Evolutionary conservation across 148 eudicot genomes (phyloP), one percentile per base, ranked within the genome.

Genomic region (Cornus kousa): DNA sequence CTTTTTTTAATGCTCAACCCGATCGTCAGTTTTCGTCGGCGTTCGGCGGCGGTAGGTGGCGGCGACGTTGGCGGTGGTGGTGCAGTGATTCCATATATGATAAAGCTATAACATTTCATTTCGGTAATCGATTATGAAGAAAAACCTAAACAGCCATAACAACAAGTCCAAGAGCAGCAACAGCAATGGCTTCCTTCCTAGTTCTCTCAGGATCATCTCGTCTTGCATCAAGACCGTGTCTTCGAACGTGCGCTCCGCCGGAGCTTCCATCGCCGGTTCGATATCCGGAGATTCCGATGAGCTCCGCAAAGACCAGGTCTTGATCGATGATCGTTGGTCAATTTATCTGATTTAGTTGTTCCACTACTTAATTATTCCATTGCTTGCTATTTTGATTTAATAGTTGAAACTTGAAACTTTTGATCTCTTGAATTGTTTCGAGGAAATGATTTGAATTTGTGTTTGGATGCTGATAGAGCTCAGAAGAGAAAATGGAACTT

Each of bases 141-240:
- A 62, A 67, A 69, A 50, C 75, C 81, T 6, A 55, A 78, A 74
- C 31, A 6, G 48, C 48, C 69, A 31, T 64, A 82, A 66, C 32
- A 39, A 40, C 69, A 82, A 77, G 78, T 46, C 40, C 16, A 78
- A 64, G 75, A 28, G 17, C 20, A 83, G 84, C 82, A 85, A 81
- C 86, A 84, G 76, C 80, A 90, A 88, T 87, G 94, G 93, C 70
- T 86, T 90, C 57, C 66, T 90, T 7, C 95, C 94, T 10, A 85
- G 80, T 82, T 92, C 98, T 1, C 78, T 92, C 85, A 91, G 93
- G 85, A 88, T 97, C 68, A 87, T 97, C 35, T 92, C 99, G 2
- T 92, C 98, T 65, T 97, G 98, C 70, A 86, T 97, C 80, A 97
- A 87, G 53, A 92, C 97, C 53, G 99, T 94, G 65, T 94, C 99